Conservation (phyloP, 2,329 filamentous ascomycete species). For the Aspergillus arachidicola region DNA sequence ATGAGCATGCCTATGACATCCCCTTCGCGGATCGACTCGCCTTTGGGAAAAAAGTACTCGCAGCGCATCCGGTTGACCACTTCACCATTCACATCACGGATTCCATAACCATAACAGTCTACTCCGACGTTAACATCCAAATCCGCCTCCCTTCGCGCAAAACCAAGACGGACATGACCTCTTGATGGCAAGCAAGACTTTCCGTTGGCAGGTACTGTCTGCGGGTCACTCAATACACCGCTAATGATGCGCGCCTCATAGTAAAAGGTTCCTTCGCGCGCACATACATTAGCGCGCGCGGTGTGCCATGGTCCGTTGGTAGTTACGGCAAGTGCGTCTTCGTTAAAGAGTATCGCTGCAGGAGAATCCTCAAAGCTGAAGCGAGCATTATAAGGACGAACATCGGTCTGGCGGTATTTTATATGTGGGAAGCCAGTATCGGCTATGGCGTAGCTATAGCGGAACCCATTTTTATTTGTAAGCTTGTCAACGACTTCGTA, state of each 20-base stretch:
- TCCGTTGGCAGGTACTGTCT: constrained; percentile 24
- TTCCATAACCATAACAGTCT: constrained; percentile 93
- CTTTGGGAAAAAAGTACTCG: constrained; percentile 81
- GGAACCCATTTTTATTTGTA: constrained; percentile 72
- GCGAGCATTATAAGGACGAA: constrained; percentile 77
- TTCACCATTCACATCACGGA: constrained; percentile 86
- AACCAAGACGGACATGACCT: constrained; percentile 53
- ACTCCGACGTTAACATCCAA: constrained; percentile 68
- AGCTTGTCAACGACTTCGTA: constrained; percentile 52
- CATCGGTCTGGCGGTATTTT: constrained; percentile 87
- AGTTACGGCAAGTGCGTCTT: constrained; percentile 73
- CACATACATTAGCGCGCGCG: constrained; percentile 85
- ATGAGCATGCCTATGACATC: constrained; percentile 96
- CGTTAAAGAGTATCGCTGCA: constrained; percentile 79
- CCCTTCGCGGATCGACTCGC: constrained; percentile 79
- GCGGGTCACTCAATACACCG: constrained; percentile 52
- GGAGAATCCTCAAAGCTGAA: constrained; percentile 94
- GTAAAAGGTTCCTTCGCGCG: constrained; percentile 86
- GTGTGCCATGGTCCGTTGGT: constrained; percentile 93
- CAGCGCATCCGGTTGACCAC: constrained; percentile 92
- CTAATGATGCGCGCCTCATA: constrained; percentile 90
- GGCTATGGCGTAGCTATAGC: constrained; percentile 87
- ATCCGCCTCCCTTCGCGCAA: constrained; percentile 50
- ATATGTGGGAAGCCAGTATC: constrained; percentile 86
- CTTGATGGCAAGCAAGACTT: constrained; percentile 29